These are phyloP conservation scores for Phytophthora aleatoria DNA, from an alignment of 352 stramenopile species.

Conservation along the genomic window DNA sequence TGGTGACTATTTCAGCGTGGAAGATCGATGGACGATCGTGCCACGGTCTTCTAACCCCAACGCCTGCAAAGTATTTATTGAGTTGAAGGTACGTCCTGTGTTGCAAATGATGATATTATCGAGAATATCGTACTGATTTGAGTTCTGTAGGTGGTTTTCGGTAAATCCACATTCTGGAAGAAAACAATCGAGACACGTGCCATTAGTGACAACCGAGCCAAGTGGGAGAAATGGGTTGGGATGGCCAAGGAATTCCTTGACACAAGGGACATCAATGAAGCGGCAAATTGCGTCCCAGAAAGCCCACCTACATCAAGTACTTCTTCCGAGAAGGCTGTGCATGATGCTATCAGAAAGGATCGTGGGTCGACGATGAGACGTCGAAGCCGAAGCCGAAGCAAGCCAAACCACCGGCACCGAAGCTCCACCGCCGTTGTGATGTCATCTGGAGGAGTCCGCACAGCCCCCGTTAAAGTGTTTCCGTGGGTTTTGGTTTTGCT, in stretches of 20 bases:
- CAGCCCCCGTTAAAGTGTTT: slow-evolving; percentile 52
- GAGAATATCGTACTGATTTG: neutral
- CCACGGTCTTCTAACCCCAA: slow-evolving; percentile 42
- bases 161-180: slow-evolving; percentile 87
- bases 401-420: slow-evolving; percentile 23
- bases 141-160: slow-evolving; percentile 63
- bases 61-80: slow-evolving; percentile 71
- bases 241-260: slow-evolving; percentile 65
- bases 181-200: slow-evolving; percentile 77
- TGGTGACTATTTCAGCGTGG: slow-evolving; percentile 87
- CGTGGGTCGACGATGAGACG: slow-evolving; percentile 12
- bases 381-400: slow-evolving; percentile 22
- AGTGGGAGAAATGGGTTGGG: slow-evolving; percentile 71
- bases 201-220: slow-evolving; percentile 73
- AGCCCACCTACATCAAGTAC: slow-evolving; percentile 26
- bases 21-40: slow-evolving; percentile 83
- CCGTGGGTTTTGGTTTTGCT: slow-evolving; percentile 72
- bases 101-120: neutral
- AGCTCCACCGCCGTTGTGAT: slow-evolving; percentile 17
- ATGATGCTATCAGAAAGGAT: slow-evolving; percentile 20
- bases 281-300: slow-evolving; percentile 6
- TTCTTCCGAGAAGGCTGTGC: slow-evolving; percentile 26
- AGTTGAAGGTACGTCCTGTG: slow-evolving; percentile 57
- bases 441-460: slow-evolving; percentile 11
- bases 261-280: slow-evolving; percentile 14